Percentiles rank a stretch among this genome's conserved stretches.
Conservation (phyloP, 2,329 filamentous ascomycete genomes). For the Cladophialophora bantiana region DNA sequence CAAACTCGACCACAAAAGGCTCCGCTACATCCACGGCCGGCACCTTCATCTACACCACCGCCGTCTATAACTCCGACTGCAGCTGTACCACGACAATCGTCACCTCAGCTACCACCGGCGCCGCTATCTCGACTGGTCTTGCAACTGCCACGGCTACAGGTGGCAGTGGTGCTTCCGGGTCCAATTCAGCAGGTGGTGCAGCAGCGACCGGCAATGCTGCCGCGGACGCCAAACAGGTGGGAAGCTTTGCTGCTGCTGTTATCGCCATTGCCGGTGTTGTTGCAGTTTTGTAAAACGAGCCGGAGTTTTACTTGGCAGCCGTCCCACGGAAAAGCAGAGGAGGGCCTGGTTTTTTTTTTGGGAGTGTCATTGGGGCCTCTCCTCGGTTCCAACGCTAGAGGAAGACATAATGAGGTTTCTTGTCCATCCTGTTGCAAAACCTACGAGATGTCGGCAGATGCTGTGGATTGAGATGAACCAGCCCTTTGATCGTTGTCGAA, state of each 20-base stretch:
- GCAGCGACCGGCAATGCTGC: conserved; percentile 46
- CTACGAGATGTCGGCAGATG: background rate
- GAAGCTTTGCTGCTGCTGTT: conserved; percentile 46
- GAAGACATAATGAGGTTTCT: background rate
- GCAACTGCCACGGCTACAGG: conserved; percentile 21
- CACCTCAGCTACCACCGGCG: conserved; percentile 30
- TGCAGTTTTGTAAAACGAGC: conserved; percentile 46
- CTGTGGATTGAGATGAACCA: background rate
- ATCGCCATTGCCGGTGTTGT: conserved; percentile 52
- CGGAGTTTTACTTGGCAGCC: background rate
- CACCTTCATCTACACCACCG: conserved; percentile 36
- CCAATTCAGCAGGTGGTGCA: conserved; percentile 40
- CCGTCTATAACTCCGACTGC: conserved; percentile 41
- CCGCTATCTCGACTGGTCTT: conserved; percentile 30
- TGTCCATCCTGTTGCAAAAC: background rate
- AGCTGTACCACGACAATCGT: conserved; percentile 33
- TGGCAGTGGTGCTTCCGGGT: conserved; percentile 31
- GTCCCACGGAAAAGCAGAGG: background rate
- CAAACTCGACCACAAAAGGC: conserved; percentile 37
- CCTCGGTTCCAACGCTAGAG: background rate
- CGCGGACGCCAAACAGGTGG: conserved; percentile 43
- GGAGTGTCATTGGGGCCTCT: background rate
- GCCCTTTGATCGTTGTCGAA: background rate
- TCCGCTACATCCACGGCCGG: conserved; percentile 36
- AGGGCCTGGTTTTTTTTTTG: background rate